Evolutionary conservation across 2,329 filamentous ascomycete genomes (phyloP).

Genomic region (Aureobasidium leucospermi): DNA sequence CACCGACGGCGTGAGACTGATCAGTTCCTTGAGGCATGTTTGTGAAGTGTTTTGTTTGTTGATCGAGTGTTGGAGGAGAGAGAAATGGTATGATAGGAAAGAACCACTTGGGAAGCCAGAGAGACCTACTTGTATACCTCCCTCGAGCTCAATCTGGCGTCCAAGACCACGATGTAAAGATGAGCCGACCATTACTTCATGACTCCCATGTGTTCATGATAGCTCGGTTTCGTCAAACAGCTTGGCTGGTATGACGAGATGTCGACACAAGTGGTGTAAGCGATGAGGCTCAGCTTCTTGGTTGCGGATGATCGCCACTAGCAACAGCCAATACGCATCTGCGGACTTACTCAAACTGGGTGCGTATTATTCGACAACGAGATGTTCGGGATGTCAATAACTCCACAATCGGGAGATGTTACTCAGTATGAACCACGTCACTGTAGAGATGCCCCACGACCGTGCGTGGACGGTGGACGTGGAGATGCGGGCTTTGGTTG

Average conservation of each 20-base stretch:
- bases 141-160: neutral
- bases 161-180: conserved; percentile 6
- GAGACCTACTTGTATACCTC: conserved; percentile 5
- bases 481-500: neutral
- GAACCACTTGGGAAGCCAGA: neutral
- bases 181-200: neutral
- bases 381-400: neutral
- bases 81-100: neutral
- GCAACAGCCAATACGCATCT: no score
- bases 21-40: conserved; percentile 11
- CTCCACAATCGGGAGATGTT: neutral
- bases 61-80: neutral
- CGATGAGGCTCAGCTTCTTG: neutral
- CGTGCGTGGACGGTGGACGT: neutral
- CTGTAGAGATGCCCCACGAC: neutral
- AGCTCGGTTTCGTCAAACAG: neutral
- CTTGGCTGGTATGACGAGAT: conserved; percentile 1
- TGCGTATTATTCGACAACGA: neutral
- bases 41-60: neutral
- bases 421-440: neutral
- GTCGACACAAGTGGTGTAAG: neutral
- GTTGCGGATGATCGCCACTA: neutral
- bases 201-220: neutral
- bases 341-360: neutral
- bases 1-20: conserved; percentile 12